Evolutionary conservation across 441 rosid genomes (phyloP).

Genomic region (Erodium trifolium): DNA sequence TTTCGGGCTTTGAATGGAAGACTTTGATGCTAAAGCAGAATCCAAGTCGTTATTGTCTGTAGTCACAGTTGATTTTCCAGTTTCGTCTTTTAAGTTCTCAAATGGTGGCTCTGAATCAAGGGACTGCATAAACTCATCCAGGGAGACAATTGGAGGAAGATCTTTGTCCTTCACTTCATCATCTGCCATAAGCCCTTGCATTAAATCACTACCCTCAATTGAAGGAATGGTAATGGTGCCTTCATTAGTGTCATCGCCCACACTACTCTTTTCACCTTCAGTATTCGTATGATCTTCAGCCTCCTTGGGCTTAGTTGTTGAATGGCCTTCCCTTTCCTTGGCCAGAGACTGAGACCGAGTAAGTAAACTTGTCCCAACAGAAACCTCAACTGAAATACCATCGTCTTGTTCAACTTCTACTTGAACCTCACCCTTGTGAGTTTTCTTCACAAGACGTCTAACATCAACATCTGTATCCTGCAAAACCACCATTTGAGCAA

Average conservation of each 20-base stretch:
- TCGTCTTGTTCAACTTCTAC: constrained; percentile 70
- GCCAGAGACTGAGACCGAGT: constrained; percentile 24
- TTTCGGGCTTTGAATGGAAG: constrained; percentile 30
- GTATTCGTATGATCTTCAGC: constrained; percentile 22
- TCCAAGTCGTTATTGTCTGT: constrained; percentile 41
- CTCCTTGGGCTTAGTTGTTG: constrained; percentile 21
- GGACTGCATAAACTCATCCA: constrained; percentile 78
- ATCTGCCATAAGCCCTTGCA: constrained; percentile 60
- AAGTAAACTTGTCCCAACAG: constrained; percentile 38
- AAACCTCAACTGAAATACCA: constrained; percentile 45
- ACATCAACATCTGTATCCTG: constrained; percentile 65
- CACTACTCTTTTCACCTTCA: constrained; percentile 27
- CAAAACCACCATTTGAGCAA: constrained; percentile 89
- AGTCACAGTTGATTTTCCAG: constrained; percentile 25
- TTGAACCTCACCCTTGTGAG: constrained; percentile 91
- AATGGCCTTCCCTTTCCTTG: constrained; percentile 23
- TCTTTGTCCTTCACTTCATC: constrained; percentile 69
- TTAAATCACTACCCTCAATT: constrained; percentile 39
- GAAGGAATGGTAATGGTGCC: constrained; percentile 51
- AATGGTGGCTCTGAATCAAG: constrained; percentile 70
- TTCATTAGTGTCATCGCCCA: constrained; percentile 26
- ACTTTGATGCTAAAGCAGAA: constrained; percentile 25
- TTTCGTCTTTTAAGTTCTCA: constrained; percentile 47
- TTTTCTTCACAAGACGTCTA: constrained; percentile 74
- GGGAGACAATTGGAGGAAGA: constrained; percentile 85